phyloP scores from a whole-genome alignment of 768 basidiomycete genomes.

The Panaeolus papilionaceus region DNA sequence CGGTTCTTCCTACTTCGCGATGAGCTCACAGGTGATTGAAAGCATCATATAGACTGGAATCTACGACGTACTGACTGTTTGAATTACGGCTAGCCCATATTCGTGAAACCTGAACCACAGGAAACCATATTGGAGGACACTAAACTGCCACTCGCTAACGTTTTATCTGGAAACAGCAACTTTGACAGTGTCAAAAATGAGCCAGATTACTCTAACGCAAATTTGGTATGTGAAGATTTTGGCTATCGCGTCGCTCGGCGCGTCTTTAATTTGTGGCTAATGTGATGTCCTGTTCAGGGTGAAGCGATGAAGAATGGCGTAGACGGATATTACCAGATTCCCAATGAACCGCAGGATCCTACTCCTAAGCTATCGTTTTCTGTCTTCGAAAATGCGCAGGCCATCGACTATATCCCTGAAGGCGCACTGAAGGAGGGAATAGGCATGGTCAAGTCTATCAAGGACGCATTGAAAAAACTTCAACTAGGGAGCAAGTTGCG shows the following conservation, averaged over 20 bases:
- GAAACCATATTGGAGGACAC: conserved; percentile 22
- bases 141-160: not conserved
- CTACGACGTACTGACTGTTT: not conserved
- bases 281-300: not conserved
- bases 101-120: conserved; percentile 37
- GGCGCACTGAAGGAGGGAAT: conserved; percentile 55
- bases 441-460: conserved; percentile 57
- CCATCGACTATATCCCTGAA: conserved; percentile 57
- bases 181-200: not conserved
- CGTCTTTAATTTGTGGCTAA: not conserved
- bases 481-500: conserved; percentile 61
- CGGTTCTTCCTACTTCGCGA: not conserved
- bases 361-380: conserved; percentile 34
- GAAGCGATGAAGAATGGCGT: not conserved
- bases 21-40: not conserved
- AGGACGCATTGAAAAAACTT: conserved; percentile 47
- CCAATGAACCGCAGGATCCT: not conserved
- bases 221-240: not conserved
- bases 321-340: not conserved
- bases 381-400: conserved; percentile 41
- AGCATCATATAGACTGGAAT: not conserved
- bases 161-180: not conserved
- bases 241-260: not conserved
- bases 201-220: not conserved
- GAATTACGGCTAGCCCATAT: not conserved